Conservation (phyloP, 768 basidiomycete species). For the Tricholoma matsutake region DNA sequence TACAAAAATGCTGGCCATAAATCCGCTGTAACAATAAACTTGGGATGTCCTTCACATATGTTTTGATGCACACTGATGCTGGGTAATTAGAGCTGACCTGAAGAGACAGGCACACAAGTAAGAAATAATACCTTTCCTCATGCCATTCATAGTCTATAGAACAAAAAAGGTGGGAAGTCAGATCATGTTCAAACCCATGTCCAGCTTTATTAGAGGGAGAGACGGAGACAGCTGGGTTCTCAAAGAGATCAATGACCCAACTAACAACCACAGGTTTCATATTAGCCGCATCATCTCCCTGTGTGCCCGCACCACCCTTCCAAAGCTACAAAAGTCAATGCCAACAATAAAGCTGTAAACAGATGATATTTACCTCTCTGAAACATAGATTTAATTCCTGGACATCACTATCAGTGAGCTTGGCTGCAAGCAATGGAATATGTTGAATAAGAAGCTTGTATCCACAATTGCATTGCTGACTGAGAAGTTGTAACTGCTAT, state of each 20-base stretch:
- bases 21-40: conserved; percentile 8
- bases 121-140: too few species aligned
- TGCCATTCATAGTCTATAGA: too few species aligned
- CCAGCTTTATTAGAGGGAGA: conserved; percentile 1
- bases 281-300: conserved; percentile 9
- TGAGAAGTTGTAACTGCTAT: neutral
- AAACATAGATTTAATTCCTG: neutral
- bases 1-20: conserved; percentile 11
- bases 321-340: neutral
- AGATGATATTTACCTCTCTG: neutral
- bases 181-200: conserved; percentile 13
- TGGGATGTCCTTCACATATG: conserved; percentile 8
- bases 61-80: conserved; percentile 5
- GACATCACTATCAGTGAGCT: neutral
- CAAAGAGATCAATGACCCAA: conserved; percentile 5
- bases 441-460: neutral
- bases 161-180: too few species aligned
- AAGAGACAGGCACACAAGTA: too few species aligned
- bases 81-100: neutral
- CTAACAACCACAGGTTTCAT: conserved; percentile 4
- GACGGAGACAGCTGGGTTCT: neutral
- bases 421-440: neutral
- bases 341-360: neutral
- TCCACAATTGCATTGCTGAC: neutral
- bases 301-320: conserved; percentile 6